Conservation (phyloP, 1,139 yeast species). For the Scheffersomyces lignicola region DNA sequence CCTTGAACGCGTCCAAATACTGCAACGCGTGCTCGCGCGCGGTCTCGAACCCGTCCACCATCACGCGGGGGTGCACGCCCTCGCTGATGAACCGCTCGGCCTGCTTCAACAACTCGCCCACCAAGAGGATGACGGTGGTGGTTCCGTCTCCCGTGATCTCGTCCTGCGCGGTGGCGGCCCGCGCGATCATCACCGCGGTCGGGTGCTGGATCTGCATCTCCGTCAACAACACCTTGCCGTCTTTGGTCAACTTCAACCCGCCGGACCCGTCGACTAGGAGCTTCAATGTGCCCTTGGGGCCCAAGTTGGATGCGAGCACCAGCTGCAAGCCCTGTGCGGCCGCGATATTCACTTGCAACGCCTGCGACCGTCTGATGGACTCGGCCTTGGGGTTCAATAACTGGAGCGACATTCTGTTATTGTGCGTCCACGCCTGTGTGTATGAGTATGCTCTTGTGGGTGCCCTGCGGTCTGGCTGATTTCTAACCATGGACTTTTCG, state of each 20-base stretch:
- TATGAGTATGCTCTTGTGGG: too few relatives aligned
- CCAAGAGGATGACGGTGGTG: constrained; percentile 92
- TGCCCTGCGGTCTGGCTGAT: too few relatives aligned
- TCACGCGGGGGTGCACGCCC: constrained; percentile 93
- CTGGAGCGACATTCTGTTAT: constrained; percentile 73
- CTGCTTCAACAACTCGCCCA: constrained; percentile 92
- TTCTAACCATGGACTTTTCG: too few relatives aligned
- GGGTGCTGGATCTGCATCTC: constrained; percentile 99
- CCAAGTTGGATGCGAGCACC: constrained; percentile 86
- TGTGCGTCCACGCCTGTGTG: too few relatives aligned
- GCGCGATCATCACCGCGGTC: constrained; percentile 98
- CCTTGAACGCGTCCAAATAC: constrained; percentile 62
- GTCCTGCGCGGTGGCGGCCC: constrained; percentile 98
- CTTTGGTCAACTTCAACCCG: constrained; percentile 90
- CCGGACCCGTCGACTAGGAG: constrained; percentile 98
- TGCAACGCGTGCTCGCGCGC: constrained; percentile 78
- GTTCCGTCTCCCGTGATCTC: constrained; percentile 99
- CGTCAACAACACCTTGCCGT: constrained; percentile 88
- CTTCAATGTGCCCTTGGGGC: constrained; percentile 96
- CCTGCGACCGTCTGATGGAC: constrained; percentile 90
- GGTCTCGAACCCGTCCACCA: constrained; percentile 91
- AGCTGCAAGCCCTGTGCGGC: constrained; percentile 97
- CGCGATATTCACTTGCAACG: constrained; percentile 88
- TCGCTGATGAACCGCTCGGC: constrained; percentile 90
- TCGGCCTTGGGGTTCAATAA: constrained; percentile 96